phyloP scores from a whole-genome alignment of 2,329 filamentous ascomycete species.

The Pyricularia pennisetigena region DNA sequence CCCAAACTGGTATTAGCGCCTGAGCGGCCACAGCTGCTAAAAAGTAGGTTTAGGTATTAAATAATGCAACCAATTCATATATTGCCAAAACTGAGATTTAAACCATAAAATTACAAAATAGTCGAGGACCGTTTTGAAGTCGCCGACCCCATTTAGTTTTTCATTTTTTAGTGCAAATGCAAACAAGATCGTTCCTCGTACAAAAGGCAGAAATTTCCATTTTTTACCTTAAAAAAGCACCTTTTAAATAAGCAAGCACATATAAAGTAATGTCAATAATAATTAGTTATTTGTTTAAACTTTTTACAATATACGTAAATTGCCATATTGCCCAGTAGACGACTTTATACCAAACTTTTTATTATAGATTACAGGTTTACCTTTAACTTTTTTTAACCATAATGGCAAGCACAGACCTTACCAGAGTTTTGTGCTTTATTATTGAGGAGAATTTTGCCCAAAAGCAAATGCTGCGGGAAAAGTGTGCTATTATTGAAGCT shows the following conservation, averaged over 20 bases:
- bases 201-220: background rate
- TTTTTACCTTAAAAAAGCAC: background rate
- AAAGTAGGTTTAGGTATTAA: too few relatives aligned
- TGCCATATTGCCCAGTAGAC: background rate
- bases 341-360: background rate
- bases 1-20: too few relatives aligned
- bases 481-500: background rate
- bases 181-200: background rate
- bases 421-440: background rate
- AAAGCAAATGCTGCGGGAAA: background rate
- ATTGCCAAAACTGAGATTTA: background rate
- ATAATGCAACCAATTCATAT: background rate
- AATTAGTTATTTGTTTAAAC: background rate
- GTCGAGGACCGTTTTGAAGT: background rate
- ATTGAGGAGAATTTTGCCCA: background rate
- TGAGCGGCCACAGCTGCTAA: too few relatives aligned
- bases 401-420: background rate
- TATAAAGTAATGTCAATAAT: background rate
- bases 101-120: background rate
- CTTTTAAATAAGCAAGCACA: background rate
- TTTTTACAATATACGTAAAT: background rate
- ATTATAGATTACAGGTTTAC: background rate
- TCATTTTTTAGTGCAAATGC: background rate
- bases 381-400: background rate
- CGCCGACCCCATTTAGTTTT: background rate